Evolutionary conservation across 352 stramenopile species (phyloP).

Genomic region (Pythium scleroteichum): DNA sequence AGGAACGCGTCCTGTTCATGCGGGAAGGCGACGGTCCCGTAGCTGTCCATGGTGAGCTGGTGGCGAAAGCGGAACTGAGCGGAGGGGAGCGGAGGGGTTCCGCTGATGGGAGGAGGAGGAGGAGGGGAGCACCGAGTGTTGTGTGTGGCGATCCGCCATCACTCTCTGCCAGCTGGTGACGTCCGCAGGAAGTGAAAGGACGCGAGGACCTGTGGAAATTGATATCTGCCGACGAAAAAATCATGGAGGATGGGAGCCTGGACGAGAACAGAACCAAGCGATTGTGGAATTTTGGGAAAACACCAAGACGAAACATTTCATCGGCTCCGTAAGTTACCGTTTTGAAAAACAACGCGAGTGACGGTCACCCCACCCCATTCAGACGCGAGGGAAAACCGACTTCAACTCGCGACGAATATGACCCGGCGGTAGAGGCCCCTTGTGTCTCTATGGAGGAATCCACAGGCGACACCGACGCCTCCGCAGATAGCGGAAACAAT

Average conservation of each 20-base stretch:
- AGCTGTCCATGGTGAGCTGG: slow-evolving; percentile 12
- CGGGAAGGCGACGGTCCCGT: slow-evolving; percentile 11
- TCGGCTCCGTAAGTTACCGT: background rate
- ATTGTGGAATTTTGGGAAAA: slow-evolving; percentile 1
- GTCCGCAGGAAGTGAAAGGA: background rate
- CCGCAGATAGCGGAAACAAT: too few species aligned
- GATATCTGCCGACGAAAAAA: too few species aligned
- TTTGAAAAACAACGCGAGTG: background rate
- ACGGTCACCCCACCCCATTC: background rate
- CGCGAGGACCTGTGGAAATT: background rate
- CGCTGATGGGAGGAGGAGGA: background rate
- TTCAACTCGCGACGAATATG: background rate
- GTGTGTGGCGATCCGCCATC: background rate
- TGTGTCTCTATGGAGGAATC: too few species aligned
- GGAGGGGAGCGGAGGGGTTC: background rate
- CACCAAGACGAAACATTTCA: background rate
- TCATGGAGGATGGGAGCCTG: background rate
- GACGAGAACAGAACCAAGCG: background rate
- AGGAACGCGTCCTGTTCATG: slow-evolving; percentile 22
- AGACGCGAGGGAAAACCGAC: background rate
- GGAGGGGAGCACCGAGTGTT: background rate
- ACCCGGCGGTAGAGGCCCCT: background rate
- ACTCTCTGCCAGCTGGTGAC: background rate
- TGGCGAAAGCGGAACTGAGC: background rate
- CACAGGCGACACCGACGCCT: background rate